Base-by-base conservation (phyloP, 2,329 filamentous ascomycete genomes). In the Nothophoma quercina region DNA sequence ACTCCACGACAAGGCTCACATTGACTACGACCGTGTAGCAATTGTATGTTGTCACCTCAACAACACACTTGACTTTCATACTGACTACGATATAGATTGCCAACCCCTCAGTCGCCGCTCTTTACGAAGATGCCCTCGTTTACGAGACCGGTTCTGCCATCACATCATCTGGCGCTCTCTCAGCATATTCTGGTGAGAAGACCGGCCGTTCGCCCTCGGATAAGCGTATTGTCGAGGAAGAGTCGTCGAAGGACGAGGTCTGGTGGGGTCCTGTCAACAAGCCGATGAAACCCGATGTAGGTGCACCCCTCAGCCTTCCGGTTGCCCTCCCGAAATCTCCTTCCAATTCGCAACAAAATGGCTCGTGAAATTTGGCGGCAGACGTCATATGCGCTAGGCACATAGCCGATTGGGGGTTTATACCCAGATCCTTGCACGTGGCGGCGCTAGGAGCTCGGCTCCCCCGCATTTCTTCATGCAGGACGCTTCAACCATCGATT, bases 201-300 rank as follows among this genome's bases (percentile, higher is more conserved):
- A 99, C 95, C 58, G 95, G 95, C 59, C 92, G 95, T 63, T 99
- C 95, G 58, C 95, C 95, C 19, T 88, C 91, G 49, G 95, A 99
- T 81, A 99, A 99, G 88, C 89, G 95, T 76, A 90, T 99, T 74
- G 95, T 99, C 74, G 87, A 96, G 81, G 95, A 99, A 78, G 81
- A 88, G 55, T 83, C 86, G 59, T 98, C 95, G 62, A 88, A 96
- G 77, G 88, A 95, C 51, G 87, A 99, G 57, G 85, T 99, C 72
- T 99, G 95, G 95, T 98, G 95, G 95, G 95, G 95, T 71, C 93
- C 95, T 50, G 95, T 99, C 67, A 99, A 99, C 85, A 98, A 98
- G 86, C 90, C 93, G 74, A 99, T 99, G 95, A 88, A 86, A 65
- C 86, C 92, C 69, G 93, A 98, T 78, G 95, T 98, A 88, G 87